Base-by-base conservation (phyloP, 2,329 filamentous ascomycete genomes). In the Penicillium sp. region DNA sequence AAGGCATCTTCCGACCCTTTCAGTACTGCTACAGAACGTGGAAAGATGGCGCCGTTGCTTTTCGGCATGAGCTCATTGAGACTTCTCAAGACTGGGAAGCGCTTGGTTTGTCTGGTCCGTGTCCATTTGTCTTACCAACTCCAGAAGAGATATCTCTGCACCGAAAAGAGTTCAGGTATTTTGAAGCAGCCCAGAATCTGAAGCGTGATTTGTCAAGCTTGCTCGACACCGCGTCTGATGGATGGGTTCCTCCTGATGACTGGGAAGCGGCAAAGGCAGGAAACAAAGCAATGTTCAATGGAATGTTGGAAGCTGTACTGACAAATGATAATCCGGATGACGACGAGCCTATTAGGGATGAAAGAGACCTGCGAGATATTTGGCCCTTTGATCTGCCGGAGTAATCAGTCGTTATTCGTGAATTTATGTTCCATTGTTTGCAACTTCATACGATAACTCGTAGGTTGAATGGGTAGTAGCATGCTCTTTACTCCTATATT, bases 1-100 rank as follows among this genome's bases (percentile, higher is more conserved):
- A 76, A 43, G 8, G 31, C 8, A 34, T 13, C 2, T 34, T 14
- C 10, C 31, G 31, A 34, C 31, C 31, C 31, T 76, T 78, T 56
- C 67, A 63, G 29, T 78, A 76, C 61, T 72, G 68, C 58, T 67
- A 73, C 54, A 69, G 68, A 49, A 75, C 73, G 6, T 79, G 72
- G 74, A 72, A 71, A 54, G 70, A 78, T 59, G 69, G 75, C 7
- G 68, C 68, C 16, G 67, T 73, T 47, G 72, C 70, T 14, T 67
- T 77, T 29, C 70, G 66, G 10, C 66, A 78, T 49, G 71, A 76
- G 53, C 52, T 79, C n/a, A 73, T 77, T 47, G 67, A 74, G 47
- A 69, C 8, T 3, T 34, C 31, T 13, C 31, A 34, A 13, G 31
- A 34, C 31, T 34, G 31, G 75, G 60, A 66, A 45, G 63, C 72